A percentile compares a stretch with the other conserved stretches of the same genome.
Conservation (phyloP, 257 asterid species). For the Orobanche coerulescens region DNA sequence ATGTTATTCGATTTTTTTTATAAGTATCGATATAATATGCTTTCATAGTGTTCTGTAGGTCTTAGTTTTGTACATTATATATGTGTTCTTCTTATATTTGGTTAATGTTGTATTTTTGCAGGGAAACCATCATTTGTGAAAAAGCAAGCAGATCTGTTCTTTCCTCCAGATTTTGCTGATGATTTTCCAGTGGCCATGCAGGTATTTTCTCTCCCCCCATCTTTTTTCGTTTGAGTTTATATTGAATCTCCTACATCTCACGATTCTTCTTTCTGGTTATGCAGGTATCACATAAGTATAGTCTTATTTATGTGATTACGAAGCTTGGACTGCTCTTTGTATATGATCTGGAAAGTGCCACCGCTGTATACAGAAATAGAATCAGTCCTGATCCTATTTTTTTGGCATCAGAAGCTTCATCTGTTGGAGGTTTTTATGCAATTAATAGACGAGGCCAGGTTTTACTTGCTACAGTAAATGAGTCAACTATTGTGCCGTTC, state of each 20-base stretch:
- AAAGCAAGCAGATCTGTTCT: constrained; percentile 98
- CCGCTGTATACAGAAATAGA: constrained; percentile 95
- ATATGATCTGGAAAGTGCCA: constrained; percentile 91
- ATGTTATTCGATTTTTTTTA: constrained; percentile 14
- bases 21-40: not conserved
- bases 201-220: constrained; percentile 36
- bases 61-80: constrained; percentile 12
- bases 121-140: constrained; percentile 89
- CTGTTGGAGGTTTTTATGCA: constrained; percentile 94
- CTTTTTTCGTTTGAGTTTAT: constrained; percentile 3
- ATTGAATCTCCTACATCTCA: constrained; percentile 14
- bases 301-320: constrained; percentile 88
- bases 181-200: constrained; percentile 99
- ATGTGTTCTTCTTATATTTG: not conserved
- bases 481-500: constrained; percentile 82
- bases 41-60: constrained; percentile 7
- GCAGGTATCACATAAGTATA: constrained; percentile 90
- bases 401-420: constrained; percentile 87
- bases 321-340: constrained; percentile 99
- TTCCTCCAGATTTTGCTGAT: constrained; percentile 95
- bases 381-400: constrained; percentile 98
- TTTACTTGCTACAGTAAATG: constrained; percentile 90
- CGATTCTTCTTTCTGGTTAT: constrained; percentile 17
- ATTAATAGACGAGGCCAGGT: constrained; percentile 96
- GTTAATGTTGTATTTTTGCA: constrained; percentile 27